Evolutionary conservation across 1,139 yeast species (phyloP), one percentile per base, ranked within the genome.

Genomic region (Sugiyamaella neomexicana): DNA sequence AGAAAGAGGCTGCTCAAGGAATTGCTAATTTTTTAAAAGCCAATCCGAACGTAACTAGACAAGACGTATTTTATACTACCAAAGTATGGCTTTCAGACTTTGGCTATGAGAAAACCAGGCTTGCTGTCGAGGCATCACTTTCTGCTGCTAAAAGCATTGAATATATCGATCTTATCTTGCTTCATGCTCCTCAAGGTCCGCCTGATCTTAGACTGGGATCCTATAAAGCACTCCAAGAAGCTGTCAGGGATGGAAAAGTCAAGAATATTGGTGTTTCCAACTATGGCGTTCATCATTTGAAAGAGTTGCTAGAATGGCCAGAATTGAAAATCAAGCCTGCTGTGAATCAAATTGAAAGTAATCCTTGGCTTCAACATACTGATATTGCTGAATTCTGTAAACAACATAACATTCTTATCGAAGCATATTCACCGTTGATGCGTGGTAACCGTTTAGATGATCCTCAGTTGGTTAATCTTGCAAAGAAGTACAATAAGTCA

Each of bases 271-370:
- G 96, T 68, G 74, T 89, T 55, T 89, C 96, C 59, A 89, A 89
- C 77, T 87, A 85, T 74, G 75, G 77, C 55, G 91, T 89, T 60
- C 84, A 82, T 65, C 75, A 85, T 65, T 72, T 89, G 61, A 81
- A 79, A 65, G 96, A 89, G 66, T 76, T 89, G 63, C 73, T 86
- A 57, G 48, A 89, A 68, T 81, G 82, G 56, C 83, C 86, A 59
- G 79, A 75, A 60, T 50, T 53, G 23, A 49, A 49, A 34, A 81
- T 53, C 34, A 55, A 39, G 46, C 61, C 57, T 12, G 54, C 55
- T 51, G 87, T 81, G 54, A 78, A 86, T 65, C 96, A 89, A 73
- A 85, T 89, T 67, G 96, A 89, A 75, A 89, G 85, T 72, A 96
- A 89, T 71, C 95, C 96, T 61, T 88, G 86, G 76, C 78, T 88